Percentiles rank a stretch among this genome's conserved stretches.
Evolutionary conservation across 139 green algal genomes (phyloP).

Genomic region (Chlorella sp.): DNA sequence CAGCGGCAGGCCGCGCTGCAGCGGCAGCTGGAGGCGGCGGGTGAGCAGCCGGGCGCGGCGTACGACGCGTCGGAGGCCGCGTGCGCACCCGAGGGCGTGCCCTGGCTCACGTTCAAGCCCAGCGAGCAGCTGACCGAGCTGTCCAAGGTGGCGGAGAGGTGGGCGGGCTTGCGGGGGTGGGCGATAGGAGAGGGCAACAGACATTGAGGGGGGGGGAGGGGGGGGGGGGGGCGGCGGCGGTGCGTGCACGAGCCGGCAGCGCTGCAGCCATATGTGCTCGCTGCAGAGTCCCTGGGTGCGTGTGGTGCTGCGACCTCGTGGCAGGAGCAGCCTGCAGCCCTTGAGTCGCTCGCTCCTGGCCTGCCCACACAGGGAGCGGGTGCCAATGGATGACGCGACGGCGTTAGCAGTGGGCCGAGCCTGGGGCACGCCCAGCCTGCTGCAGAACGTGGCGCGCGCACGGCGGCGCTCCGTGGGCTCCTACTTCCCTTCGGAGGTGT

Average conservation of each 20-base stretch:
- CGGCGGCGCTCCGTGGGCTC: constrained; percentile 15
- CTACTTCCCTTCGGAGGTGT: constrained; percentile 13
- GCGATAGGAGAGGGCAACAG: too few species aligned
- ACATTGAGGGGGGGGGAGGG: too few species aligned
- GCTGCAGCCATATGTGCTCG: not conserved
- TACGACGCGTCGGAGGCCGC: not conserved
- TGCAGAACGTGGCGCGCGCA: constrained; percentile 30
- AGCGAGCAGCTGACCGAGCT: constrained; percentile 24
- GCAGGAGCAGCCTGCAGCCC: not conserved
- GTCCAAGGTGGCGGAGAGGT: constrained; percentile 9
- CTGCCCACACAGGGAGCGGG: not conserved
- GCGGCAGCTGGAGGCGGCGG: not conserved
- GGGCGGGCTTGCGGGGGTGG: not conserved
- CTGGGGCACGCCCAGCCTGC: not conserved
- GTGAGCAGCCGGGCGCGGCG: not conserved
- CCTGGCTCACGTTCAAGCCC: constrained; percentile 20
- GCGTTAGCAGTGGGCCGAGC: constrained; percentile 2
- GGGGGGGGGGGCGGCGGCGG: too few species aligned
- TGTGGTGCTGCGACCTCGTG: not conserved
- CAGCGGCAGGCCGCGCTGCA: constrained; percentile 1
- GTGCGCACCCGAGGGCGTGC: not conserved
- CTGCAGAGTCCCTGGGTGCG: too few species aligned
- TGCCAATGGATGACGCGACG: constrained; percentile 29
- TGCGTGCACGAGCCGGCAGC: not conserved
- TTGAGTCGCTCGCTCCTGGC: not conserved